A percentile compares a stretch with the other conserved stretches of the same genome.
Conservation (phyloP, 1,284 basidiomycete genomes). For the Boletus sp. region DNA sequence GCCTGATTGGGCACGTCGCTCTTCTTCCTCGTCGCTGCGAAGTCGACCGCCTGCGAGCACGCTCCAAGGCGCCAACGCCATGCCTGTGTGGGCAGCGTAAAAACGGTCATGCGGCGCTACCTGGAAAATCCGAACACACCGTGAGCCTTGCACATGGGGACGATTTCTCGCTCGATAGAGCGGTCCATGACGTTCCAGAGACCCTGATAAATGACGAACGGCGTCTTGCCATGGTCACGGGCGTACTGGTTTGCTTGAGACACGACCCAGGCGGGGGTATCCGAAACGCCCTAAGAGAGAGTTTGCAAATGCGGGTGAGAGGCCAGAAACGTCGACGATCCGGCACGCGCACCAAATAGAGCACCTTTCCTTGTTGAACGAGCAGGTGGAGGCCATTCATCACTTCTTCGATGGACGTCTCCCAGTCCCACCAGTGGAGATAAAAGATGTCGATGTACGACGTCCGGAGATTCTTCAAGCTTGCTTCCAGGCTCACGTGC, state of each 20-base stretch:
- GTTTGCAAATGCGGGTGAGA: neutral
- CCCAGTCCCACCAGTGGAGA: conserved; percentile 15
- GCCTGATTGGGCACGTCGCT: conserved; percentile 4
- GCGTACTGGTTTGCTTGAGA: conserved; percentile 51
- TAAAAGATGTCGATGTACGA: conserved; percentile 1
- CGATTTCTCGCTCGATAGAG: conserved; percentile 7
- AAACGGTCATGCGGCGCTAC: neutral
- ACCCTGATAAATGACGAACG: conserved; percentile 41
- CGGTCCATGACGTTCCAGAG: conserved; percentile 44
- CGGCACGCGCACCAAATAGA: conserved; percentile 4
- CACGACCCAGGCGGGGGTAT: neutral
- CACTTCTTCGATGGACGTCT: conserved; percentile 9
- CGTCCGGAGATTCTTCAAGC: neutral
- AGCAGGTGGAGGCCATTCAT: conserved; percentile 1
- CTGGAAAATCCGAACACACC: neutral
- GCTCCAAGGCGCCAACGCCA: conserved; percentile 8
- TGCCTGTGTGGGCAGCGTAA: conserved; percentile 1
- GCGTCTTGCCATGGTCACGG: conserved; percentile 37
- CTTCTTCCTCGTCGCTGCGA: conserved; percentile 13
- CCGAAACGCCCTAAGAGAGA: neutral
- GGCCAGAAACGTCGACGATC: neutral
- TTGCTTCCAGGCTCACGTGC: conserved; percentile 3
- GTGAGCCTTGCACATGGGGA: conserved; percentile 14
- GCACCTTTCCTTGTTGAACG: conserved; percentile 8
- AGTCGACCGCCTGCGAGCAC: conserved; percentile 8